Evolutionary conservation across 2,329 filamentous ascomycete species (phyloP), one percentile per base, ranked within the genome.

Genomic region (Aspergillus sergii): DNA sequence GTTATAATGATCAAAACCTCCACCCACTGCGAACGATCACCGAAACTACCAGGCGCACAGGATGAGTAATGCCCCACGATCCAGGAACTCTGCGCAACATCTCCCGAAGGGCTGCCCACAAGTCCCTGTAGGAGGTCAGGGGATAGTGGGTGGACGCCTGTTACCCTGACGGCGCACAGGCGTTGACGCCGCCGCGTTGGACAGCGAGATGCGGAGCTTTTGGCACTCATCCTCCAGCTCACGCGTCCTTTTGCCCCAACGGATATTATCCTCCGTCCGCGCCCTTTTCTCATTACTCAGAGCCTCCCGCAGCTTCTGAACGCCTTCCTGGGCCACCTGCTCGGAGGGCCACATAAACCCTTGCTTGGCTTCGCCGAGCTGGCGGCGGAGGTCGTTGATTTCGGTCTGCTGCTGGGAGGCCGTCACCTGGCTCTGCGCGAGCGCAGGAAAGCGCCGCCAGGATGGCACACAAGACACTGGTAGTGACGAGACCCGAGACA

Each of bases 191-290:
- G 16, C 39, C 30, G 60, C 48, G 36, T 70, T 67, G 26, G 69
- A 72, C 48, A 61, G n/a, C 8, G 65, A 60, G 50, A 71, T 67
- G 3, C 51, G 64, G 14, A 71, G 65, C 51, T 65, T 67, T 34
- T 59, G 65, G 28, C 61, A 64, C 41, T 72, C 62, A 1, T 56
- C 65, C 46, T 68, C 62, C 23, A 71, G 59, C 41, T 64, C 66
- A 4, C 51, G 57, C 30, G 53, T 60, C 57, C 45, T 46, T 48
- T 60, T 65, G 50, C 54, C 43, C 64, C 60, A 68, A 34, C 61
- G 58, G 23, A 71, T 30, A 30, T 67, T 64, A 16, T 69, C 64
- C 23, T 69, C 62, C 16, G 51, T 65, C 16, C 60, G 60, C n/a
- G 58, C 62, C 14, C 63, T 53, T 43, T 62, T 64, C 48, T 66